Conservation (phyloP, 768 basidiomycete species). For the Infundibulicybe gibba region DNA sequence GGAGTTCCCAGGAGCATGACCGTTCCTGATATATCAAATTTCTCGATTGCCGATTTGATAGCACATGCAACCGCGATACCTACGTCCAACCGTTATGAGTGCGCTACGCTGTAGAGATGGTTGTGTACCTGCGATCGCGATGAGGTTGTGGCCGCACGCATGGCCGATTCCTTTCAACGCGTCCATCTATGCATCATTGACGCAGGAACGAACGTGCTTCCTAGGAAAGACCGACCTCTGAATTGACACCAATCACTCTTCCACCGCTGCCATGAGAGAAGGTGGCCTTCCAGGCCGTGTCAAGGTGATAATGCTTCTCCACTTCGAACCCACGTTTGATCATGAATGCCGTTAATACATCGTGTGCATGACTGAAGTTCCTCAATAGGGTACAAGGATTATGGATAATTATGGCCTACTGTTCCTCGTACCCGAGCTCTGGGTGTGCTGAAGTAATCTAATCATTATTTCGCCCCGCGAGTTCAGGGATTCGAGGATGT, state of each 20-base stretch:
- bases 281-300: slow-evolving; percentile 75
- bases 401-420: slow-evolving; percentile 30
- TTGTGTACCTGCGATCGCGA: slow-evolving; percentile 56
- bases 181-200: slow-evolving; percentile 45
- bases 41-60: slow-evolving; percentile 58
- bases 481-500: slow-evolving; percentile 6
- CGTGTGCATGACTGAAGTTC: slow-evolving; percentile 61
- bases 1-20: slow-evolving; percentile 77
- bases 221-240: slow-evolving; percentile 47
- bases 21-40: slow-evolving; percentile 61
- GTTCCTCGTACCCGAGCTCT: slow-evolving; percentile 66
- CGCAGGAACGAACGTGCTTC: not conserved
- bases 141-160: slow-evolving; percentile 82
- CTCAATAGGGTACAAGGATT: slow-evolving; percentile 5
- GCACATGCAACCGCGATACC: slow-evolving; percentile 73
- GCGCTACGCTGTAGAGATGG: not conserved
- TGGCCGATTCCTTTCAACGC: slow-evolving; percentile 61
- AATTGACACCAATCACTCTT: slow-evolving; percentile 73
- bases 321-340: slow-evolving; percentile 62
- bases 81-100: slow-evolving; percentile 5
- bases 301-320: slow-evolving; percentile 53
- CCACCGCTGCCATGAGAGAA: slow-evolving; percentile 66
- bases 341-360: slow-evolving; percentile 67
- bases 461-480: not conserved
- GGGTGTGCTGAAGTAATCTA: slow-evolving; percentile 50